Conservation (phyloP, 2,329 filamentous ascomycete species). For the Pochonia chlamydosporia region DNA sequence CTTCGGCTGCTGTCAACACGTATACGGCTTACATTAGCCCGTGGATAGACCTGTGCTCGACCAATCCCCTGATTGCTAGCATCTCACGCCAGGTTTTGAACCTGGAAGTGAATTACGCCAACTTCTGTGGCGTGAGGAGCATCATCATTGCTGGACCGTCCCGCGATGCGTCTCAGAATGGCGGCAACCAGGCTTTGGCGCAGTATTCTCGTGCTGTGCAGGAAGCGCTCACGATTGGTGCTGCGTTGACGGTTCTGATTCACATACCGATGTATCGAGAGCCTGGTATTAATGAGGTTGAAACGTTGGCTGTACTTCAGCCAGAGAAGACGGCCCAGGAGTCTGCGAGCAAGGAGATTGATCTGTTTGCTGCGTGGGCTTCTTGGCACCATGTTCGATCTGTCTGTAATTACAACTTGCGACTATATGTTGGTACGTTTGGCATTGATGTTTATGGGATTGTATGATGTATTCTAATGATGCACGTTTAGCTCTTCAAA, state of each 20-base stretch:
- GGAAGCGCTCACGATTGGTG: slow-evolving; percentile 69
- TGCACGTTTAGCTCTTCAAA: slow-evolving; percentile 39
- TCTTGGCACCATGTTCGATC: slow-evolving; percentile 85
- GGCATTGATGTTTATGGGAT: not conserved
- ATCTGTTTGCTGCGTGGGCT: slow-evolving; percentile 82
- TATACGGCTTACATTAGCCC: slow-evolving; percentile 76
- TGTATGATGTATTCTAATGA: too few species aligned
- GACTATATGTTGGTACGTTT: slow-evolving; percentile 76
- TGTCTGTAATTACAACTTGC: slow-evolving; percentile 75
- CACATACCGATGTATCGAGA: slow-evolving; percentile 80
- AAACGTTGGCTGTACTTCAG: slow-evolving; percentile 44
- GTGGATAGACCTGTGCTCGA: slow-evolving; percentile 86
- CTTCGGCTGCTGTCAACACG: slow-evolving; percentile 62
- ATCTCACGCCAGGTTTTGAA: slow-evolving; percentile 86
- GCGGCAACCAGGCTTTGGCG: slow-evolving; percentile 46
- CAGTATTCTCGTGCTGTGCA: slow-evolving; percentile 82
- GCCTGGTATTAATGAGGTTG: slow-evolving; percentile 46
- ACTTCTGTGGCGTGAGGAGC: slow-evolving; percentile 85
- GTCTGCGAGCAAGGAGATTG: slow-evolving; percentile 42
- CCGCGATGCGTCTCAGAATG: slow-evolving; percentile 49
- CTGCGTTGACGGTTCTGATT: slow-evolving; percentile 73
- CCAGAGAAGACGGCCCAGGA: slow-evolving; percentile 24
- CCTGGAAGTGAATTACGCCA: slow-evolving; percentile 88
- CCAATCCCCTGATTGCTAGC: slow-evolving; percentile 75
- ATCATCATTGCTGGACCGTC: slow-evolving; percentile 76